Conservation (phyloP, 345 rosid species). For the Ailanthus altissimus region DNA sequence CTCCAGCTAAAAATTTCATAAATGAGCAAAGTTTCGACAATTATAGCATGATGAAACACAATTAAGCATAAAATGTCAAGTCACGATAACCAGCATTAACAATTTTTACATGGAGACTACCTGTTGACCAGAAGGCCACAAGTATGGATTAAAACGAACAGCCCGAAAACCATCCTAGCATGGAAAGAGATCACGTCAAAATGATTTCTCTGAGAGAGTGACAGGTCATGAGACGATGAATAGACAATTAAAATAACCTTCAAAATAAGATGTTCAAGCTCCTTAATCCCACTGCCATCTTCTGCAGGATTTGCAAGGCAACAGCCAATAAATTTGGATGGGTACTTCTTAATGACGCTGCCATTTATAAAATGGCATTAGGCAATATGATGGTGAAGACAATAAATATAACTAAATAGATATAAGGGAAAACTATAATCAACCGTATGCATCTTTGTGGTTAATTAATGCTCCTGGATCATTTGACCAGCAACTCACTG, state of each 20-base stretch:
- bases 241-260: conserved; percentile 45
- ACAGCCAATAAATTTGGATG: conserved; percentile 83
- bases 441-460: neutral
- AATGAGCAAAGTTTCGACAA: neutral
- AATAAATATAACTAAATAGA: conserved; percentile 9
- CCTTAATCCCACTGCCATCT: conserved; percentile 72
- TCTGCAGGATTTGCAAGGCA: conserved; percentile 96
- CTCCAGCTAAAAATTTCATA: neutral
- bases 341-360: conserved; percentile 75
- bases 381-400: conserved; percentile 11
- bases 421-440: conserved; percentile 1
- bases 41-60: neutral
- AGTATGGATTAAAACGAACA: conserved; percentile 88
- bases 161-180: conserved; percentile 84
- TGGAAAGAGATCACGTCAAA: conserved; percentile 23
- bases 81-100: neutral
- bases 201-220: conserved; percentile 12
- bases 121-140: conserved; percentile 90
- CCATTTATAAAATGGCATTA: conserved; percentile 22
- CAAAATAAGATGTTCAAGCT: conserved; percentile 74
- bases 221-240: conserved; percentile 2
- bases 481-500: neutral
- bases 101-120: conserved; percentile 31
- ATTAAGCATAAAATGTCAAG: neutral
- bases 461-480: neutral